Evolutionary conservation across 225 moss, liverwort and hornwort species (phyloP), one percentile per base, ranked within the genome.

Genomic region (Ulota crispa): DNA sequence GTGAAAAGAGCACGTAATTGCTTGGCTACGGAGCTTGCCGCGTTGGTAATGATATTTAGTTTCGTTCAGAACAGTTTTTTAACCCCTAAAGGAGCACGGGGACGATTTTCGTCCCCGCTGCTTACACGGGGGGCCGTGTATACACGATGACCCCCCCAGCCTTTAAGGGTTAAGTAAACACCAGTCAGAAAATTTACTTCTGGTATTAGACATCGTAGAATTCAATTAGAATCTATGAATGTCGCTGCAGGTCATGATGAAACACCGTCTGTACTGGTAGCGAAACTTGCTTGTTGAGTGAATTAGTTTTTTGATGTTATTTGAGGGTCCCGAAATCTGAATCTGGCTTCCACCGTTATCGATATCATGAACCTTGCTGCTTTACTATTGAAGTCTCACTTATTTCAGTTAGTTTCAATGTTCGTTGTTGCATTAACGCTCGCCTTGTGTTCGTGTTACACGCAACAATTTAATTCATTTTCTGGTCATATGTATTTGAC

Each of bases 21-120:
- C 79, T 83, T 99, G 77, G 93, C 96, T 47, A 99, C 99, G 56
- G 99, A 99, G 81, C 96, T 99, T 92, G 99, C 99, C 64, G 99
- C 96, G 26, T 83, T 99, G 86, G 98, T 99, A 83, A 79, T 79
- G 52, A 53, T 36, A 23, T 54, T 26, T 63, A 19, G 27, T 75
- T 76, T 70, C 14, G 13, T 42, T 73, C 64, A 8, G 4, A 69
- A 76, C 54, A 75, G 54, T 11, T 55, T 34, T 55, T 62, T 2
- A 59, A n/a, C n/a, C n/a, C n/a, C n/a, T n/a, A n/a, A n/a, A n/a
- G n/a, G n/a, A n/a, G n/a, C n/a, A n/a, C n/a, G n/a, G n/a, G n/a
- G n/a, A n/a, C n/a, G n/a, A n/a, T n/a, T n/a, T n/a, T n/a, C n/a
- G n/a, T n/a, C n/a, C n/a, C n/a, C n/a, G n/a, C n/a, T n/a, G n/a